These are phyloP conservation scores for Mycena rosella DNA, from an alignment of 768 basidiomycete species.

Conservation along the genomic window DNA sequence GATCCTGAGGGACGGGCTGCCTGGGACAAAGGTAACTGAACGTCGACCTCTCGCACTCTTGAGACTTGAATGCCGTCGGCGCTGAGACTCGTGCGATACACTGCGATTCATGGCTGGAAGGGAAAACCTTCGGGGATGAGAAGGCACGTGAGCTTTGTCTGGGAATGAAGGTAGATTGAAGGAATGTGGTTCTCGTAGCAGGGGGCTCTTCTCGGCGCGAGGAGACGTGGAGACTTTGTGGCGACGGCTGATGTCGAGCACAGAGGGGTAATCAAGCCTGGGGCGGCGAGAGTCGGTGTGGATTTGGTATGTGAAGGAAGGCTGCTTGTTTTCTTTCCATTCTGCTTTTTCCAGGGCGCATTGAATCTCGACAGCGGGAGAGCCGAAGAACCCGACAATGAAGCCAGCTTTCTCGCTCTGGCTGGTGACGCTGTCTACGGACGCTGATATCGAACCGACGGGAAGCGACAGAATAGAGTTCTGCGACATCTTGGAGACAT, in stretches of 20 bases:
- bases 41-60: constrained; percentile 40
- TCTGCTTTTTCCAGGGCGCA: constrained; percentile 33
- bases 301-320: constrained; percentile 38
- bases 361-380: constrained; percentile 57
- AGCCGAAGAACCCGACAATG: constrained; percentile 59
- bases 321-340: constrained; percentile 36
- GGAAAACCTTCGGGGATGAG: constrained; percentile 44
- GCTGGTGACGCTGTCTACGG: constrained; percentile 30
- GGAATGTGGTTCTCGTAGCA: constrained; percentile 31
- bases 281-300: constrained; percentile 37
- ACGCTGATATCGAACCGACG: constrained; percentile 17
- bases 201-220: constrained; percentile 14
- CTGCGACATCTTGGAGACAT: constrained; percentile 10
- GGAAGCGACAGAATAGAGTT: constrained; percentile 29
- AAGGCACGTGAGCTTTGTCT: constrained; percentile 31
- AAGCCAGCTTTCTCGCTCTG: constrained; percentile 50
- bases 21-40: constrained; percentile 35
- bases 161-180: constrained; percentile 39
- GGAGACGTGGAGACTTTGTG: constrained; percentile 23
- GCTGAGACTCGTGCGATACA: constrained; percentile 29
- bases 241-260: constrained; percentile 34
- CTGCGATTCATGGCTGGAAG: constrained; percentile 43
- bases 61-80: constrained; percentile 42
- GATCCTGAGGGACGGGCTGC: constrained; percentile 41
- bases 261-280: constrained; percentile 35